Conservation (phyloP, 2,329 filamentous ascomycete genomes). For the Verticillium longisporum region DNA sequence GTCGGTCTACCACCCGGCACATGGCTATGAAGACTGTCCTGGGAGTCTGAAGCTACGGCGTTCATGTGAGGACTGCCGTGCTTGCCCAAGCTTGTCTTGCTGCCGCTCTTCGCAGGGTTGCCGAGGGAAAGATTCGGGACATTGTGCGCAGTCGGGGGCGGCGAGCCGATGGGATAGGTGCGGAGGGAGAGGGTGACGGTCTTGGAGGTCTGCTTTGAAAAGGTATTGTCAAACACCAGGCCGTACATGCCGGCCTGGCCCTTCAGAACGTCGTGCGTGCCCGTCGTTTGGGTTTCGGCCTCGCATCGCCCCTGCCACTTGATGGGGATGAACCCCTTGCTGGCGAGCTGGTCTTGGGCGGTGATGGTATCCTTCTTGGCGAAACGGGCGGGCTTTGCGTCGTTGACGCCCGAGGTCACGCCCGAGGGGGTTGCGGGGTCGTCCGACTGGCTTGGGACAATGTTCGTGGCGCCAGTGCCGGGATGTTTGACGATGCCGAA, state of each 20-base stretch:
- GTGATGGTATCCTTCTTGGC: constrained; percentile 51
- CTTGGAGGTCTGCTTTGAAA: constrained; percentile 92
- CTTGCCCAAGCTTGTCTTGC: constrained; percentile 46
- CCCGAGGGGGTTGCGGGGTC: constrained; percentile 40
- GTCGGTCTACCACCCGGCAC: constrained; percentile 30
- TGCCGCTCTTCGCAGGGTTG: constrained; percentile 20
- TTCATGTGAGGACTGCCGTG: constrained; percentile 37
- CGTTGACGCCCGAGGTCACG: constrained; percentile 31
- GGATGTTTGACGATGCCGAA: constrained; percentile 98
- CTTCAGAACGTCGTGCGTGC: constrained; percentile 70
- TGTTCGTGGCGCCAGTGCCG: constrained; percentile 54
- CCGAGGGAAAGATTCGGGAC: constrained; percentile 45
- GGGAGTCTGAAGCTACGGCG: constrained; percentile 43
- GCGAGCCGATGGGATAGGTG: constrained; percentile 79
- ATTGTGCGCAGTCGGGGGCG: constrained; percentile 63
- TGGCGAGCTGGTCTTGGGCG: constrained; percentile 56
- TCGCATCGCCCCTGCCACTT: constrained; percentile 95
- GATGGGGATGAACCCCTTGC: constrained; percentile 62
- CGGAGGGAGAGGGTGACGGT: constrained; percentile 91
- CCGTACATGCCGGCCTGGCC: constrained; percentile 89
- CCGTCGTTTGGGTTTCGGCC: constrained; percentile 89
- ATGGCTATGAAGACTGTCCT: constrained; percentile 55
- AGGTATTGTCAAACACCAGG: constrained; percentile 96
- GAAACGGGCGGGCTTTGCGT: constrained; percentile 40
- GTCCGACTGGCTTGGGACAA: constrained; percentile 35